Evolutionary conservation across 352 stramenopile species (phyloP).

Genomic region (Pythium plurisporium): DNA sequence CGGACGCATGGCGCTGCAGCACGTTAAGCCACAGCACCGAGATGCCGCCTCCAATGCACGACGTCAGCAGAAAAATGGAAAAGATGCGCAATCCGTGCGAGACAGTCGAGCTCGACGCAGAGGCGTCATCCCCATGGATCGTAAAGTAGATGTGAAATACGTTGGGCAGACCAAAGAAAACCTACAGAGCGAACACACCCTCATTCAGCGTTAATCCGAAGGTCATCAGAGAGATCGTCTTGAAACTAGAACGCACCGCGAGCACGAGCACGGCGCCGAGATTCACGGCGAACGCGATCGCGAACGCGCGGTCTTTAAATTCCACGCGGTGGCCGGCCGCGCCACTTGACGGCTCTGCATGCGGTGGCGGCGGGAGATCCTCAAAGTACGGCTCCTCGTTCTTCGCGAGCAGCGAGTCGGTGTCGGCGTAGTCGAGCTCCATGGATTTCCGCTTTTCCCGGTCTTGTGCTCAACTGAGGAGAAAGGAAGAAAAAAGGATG

Average conservation of each 20-base stretch:
- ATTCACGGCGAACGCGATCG: conserved; percentile 59
- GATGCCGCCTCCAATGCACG: conserved; percentile 53
- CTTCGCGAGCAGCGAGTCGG: conserved; percentile 61
- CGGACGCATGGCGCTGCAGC: conserved; percentile 64
- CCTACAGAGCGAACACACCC: no score
- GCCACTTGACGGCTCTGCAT: neutral
- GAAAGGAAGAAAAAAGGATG: neutral
- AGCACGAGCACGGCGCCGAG: conserved; percentile 46
- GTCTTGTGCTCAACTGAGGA: neutral
- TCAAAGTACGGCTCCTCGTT: conserved; percentile 22
- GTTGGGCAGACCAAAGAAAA: conserved; percentile 72
- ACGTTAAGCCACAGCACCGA: conserved; percentile 74
- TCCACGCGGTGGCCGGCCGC: conserved; percentile 34
- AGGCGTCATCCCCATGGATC: conserved; percentile 44
- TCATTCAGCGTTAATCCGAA: no score
- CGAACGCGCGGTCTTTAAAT: conserved; percentile 64
- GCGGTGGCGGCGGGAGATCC: conserved; percentile 2
- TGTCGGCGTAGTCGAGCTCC: conserved; percentile 61
- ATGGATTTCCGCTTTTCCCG: conserved; percentile 18
- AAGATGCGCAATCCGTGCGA: conserved; percentile 79
- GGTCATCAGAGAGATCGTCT: no score
- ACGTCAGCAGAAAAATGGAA: conserved; percentile 59
- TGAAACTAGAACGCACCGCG: conserved; percentile 51
- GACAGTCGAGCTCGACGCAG: conserved; percentile 3
- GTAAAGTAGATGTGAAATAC: conserved; percentile 78